Conservation (phyloP, 306 rosid genomes). For the Crotalaria pallida region DNA sequence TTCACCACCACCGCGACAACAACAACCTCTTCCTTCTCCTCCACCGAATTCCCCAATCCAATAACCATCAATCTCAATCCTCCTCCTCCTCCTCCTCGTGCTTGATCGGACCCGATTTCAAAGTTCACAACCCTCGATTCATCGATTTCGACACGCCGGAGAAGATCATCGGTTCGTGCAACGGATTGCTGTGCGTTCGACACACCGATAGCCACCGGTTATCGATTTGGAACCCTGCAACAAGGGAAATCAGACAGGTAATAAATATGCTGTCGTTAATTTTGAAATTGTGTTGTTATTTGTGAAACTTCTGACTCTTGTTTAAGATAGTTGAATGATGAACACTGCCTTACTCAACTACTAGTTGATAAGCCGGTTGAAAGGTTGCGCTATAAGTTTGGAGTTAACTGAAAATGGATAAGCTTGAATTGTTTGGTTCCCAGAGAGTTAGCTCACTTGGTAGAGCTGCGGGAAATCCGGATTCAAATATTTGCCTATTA, state of each 20-base stretch:
- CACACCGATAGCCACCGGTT: not conserved
- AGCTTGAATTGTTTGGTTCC: too few species aligned
- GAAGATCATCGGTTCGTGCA: constrained; percentile 14
- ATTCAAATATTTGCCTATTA: too few species aligned
- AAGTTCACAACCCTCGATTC: not conserved
- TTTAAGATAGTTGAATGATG: too few species aligned
- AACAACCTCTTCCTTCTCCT: not conserved
- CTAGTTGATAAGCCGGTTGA: too few species aligned
- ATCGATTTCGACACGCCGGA: not conserved
- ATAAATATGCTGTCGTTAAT: too few species aligned
- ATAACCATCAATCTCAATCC: not conserved
- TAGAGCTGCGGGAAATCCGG: too few species aligned
- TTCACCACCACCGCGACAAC: not conserved
- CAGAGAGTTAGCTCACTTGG: too few species aligned
- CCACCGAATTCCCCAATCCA: not conserved
- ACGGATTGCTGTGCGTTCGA: constrained; percentile 8
- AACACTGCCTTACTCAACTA: too few species aligned
- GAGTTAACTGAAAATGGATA: too few species aligned
- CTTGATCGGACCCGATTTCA: not conserved
- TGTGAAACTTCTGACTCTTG: too few species aligned
- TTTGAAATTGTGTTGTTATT: too few species aligned
- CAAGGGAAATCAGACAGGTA: not conserved
- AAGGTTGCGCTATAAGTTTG: too few species aligned
- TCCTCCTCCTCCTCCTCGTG: not conserved
- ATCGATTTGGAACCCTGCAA: constrained; percentile 14